These are phyloP conservation scores for Halophytophthora batemanensis DNA, from an alignment of 352 stramenopile species.

Conservation along the genomic window DNA sequence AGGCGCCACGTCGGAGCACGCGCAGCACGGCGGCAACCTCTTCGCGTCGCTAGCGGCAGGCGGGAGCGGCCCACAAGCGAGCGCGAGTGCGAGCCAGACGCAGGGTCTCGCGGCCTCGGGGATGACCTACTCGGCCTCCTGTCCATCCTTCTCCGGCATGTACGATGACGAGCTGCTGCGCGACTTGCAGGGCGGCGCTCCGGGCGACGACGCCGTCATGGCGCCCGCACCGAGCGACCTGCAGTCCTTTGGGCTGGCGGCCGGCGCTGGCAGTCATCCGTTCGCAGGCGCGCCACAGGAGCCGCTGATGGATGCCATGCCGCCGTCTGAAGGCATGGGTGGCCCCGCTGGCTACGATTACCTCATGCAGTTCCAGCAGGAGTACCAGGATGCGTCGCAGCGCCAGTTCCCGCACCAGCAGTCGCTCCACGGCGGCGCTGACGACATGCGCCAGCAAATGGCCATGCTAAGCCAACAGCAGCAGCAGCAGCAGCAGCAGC, in stretches of 20 bases:
- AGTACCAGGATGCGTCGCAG: conserved; percentile 35
- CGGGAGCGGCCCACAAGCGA: too few relatives aligned
- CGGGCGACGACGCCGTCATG: conserved; percentile 5
- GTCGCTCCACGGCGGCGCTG: conserved; percentile 27
- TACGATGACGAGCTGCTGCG: conserved; percentile 60
- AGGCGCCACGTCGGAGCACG: conserved; percentile 14
- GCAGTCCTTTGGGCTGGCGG: conserved; percentile 9
- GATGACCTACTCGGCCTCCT: conserved; percentile 71
- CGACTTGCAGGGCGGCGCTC: conserved; percentile 11
- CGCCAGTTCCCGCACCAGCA: conserved; percentile 53
- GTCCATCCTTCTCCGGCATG: conserved; percentile 65
- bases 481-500: conserved; percentile 33
- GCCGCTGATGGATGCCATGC: conserved; percentile 18
- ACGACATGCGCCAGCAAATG: conserved; percentile 2
- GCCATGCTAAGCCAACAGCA: conserved; percentile 17
- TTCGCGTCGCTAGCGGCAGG: conserved; percentile 14
- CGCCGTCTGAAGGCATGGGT: not conserved
- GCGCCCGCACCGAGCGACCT: not conserved
- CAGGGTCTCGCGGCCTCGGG: conserved; percentile 8
- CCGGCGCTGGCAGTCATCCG: not conserved
- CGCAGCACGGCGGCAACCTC: conserved; percentile 27
- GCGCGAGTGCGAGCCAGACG: conserved; percentile 8
- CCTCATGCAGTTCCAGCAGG: conserved; percentile 63
- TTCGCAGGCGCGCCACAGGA: conserved; percentile 23
- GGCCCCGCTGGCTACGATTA: conserved; percentile 48